phyloP scores from a whole-genome alignment of 768 basidiomycete genomes.

The Lactarius pseudohatsudake region DNA sequence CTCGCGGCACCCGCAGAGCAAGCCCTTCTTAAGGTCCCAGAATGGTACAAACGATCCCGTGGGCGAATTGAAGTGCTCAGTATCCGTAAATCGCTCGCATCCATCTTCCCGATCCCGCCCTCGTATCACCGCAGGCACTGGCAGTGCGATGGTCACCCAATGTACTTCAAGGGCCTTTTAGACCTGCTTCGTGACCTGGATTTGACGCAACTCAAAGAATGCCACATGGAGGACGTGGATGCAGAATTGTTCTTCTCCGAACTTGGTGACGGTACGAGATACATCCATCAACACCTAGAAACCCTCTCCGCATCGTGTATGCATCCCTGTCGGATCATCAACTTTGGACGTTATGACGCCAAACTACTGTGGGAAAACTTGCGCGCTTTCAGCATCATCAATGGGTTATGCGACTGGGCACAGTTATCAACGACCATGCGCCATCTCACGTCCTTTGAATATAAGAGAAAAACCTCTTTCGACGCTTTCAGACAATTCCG shows the following conservation, averaged over 20 bases:
- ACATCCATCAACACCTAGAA: neutral
- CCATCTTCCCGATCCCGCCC: slow-evolving; percentile 25
- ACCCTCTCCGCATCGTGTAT: slow-evolving; percentile 2
- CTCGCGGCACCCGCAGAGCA: slow-evolving; percentile 42
- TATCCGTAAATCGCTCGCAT: slow-evolving; percentile 28
- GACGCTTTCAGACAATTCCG: slow-evolving; percentile 13
- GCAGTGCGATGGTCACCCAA: slow-evolving; percentile 16
- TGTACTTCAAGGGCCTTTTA: slow-evolving; percentile 17
- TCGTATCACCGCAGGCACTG: too few relatives aligned
- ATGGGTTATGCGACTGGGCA: slow-evolving; percentile 4
- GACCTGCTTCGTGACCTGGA: slow-evolving; percentile 8
- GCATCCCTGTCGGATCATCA: neutral
- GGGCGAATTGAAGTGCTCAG: slow-evolving; percentile 41
- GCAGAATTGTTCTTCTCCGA: neutral
- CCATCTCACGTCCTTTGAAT: slow-evolving; percentile 27
- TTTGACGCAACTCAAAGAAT: slow-evolving; percentile 8
- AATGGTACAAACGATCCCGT: slow-evolving; percentile 61
- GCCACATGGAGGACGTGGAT: slow-evolving; percentile 15
- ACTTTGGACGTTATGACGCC: neutral
- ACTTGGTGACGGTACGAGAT: neutral
- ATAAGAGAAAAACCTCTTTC: slow-evolving; percentile 6
- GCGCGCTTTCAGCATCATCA: slow-evolving; percentile 5
- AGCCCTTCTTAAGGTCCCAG: slow-evolving; percentile 51
- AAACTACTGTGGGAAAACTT: slow-evolving; percentile 11
- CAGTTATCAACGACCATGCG: neutral